A percentile compares a stretch with the other conserved stretches of the same genome.
Evolutionary conservation across 2,329 filamentous ascomycete species (phyloP).

Genomic region (Aspergillus fructus): DNA sequence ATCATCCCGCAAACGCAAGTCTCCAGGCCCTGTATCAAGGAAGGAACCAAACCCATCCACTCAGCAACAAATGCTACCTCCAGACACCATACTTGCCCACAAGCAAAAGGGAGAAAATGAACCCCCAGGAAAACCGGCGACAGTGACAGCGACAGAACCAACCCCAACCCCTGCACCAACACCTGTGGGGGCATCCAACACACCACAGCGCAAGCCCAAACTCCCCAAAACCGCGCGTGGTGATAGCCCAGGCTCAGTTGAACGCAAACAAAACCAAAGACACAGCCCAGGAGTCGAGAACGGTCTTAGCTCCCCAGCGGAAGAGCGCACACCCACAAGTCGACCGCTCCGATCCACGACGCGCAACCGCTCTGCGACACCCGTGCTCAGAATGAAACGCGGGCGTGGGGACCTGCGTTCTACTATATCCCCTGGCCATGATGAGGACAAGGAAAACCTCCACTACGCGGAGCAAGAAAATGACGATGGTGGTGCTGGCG

Average conservation of each 20-base stretch:
- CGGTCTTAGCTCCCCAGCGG: conserved; percentile 1
- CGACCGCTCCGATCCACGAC: conserved; percentile 20
- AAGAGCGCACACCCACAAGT: conserved; percentile 16
- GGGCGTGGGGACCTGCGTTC: conserved; percentile 23
- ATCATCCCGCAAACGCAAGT: conserved; percentile 38
- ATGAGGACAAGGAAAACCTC: conserved; percentile 18
- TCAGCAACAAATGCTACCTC: not conserved
- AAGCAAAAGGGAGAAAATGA: not conserved
- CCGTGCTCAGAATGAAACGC: conserved; percentile 25
- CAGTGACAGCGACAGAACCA: not conserved
- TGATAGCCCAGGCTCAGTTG: conserved; percentile 36
- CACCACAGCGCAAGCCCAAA: conserved; percentile 27
- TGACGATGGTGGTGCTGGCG: not conserved
- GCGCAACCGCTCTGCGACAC: conserved; percentile 15
- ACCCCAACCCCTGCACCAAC: not conserved
- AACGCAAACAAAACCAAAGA: conserved; percentile 24
- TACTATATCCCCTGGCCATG: conserved; percentile 1
- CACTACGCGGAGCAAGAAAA: not conserved
- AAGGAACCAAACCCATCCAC: not conserved
- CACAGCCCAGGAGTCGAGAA: conserved; percentile 4
- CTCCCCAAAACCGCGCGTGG: conserved; percentile 30
- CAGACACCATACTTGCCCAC: not conserved
- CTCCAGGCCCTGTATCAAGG: conserved; percentile 30
- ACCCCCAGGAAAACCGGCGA: conserved; percentile 7
- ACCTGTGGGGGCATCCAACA: not conserved